phyloP scores from a whole-genome alignment of 345 rosid genomes.

The Syzygium aromaticum region DNA sequence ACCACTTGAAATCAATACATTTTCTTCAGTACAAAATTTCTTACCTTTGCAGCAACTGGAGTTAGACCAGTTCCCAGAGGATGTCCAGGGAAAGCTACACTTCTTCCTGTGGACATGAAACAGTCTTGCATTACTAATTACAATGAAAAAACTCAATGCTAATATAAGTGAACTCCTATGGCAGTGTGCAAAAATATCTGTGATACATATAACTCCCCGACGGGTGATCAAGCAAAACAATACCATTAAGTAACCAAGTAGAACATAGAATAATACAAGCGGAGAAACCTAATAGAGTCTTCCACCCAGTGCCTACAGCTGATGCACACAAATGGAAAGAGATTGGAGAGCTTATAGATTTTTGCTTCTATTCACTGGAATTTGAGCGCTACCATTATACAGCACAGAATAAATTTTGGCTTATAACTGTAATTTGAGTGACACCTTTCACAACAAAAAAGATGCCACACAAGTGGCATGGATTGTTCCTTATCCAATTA shows the following conservation, averaged over 20 bases:
- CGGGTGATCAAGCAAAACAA: not conserved
- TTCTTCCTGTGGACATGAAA: slow-evolving; percentile 51
- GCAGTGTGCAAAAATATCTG: not conserved
- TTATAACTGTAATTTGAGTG: not conserved
- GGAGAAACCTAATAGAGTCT: not conserved
- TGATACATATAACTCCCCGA: not conserved
- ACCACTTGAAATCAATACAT: slow-evolving; percentile 28
- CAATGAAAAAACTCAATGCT: not conserved
- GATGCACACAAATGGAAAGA: not conserved
- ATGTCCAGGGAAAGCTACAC: slow-evolving; percentile 98
- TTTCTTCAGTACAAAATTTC: slow-evolving; percentile 17
- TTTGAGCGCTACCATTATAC: not conserved
- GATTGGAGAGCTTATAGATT: not conserved
- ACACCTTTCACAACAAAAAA: not conserved
- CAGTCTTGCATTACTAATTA: not conserved
- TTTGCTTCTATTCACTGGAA: not conserved
- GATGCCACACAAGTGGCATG: not conserved
- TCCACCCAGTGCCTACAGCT: not conserved
- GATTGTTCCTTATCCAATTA: not conserved
- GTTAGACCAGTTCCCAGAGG: slow-evolving; percentile 88
- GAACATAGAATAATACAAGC: not conserved
- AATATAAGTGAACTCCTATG: not conserved
- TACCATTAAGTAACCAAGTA: not conserved
- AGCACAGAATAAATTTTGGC: not conserved
- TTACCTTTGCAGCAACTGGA: slow-evolving; percentile 87